phyloP scores from a whole-genome alignment of 2,329 filamentous ascomycete genomes.

The Verticillium alfalfae region DNA sequence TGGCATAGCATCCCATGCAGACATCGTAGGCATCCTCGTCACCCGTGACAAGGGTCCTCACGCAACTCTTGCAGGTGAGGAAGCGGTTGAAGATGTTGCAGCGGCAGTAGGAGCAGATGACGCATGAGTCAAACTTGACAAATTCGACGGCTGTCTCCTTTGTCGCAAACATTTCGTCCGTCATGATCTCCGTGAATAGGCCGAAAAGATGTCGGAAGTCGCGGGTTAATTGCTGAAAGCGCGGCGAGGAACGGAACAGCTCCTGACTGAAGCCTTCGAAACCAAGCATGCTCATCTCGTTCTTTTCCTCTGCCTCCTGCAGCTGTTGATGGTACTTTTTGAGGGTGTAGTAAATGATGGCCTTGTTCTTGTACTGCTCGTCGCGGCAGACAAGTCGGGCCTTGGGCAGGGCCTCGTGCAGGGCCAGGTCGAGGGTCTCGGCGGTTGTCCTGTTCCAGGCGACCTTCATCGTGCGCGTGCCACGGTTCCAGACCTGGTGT shows the following conservation, averaged over 20 bases:
- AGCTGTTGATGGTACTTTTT: slow-evolving; percentile 69
- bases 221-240: slow-evolving; percentile 63
- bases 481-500: slow-evolving; percentile 97
- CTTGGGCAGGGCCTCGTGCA: slow-evolving; percentile 82
- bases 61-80: slow-evolving; percentile 82
- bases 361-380: slow-evolving; percentile 98
- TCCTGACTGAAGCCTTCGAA: slow-evolving; percentile 43
- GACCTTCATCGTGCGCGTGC: slow-evolving; percentile 92
- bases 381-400: slow-evolving; percentile 90
- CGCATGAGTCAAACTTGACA: slow-evolving; percentile 78
- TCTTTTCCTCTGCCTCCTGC: slow-evolving; percentile 44
- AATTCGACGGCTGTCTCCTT: slow-evolving; percentile 69
- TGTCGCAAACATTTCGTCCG: slow-evolving; percentile 79
- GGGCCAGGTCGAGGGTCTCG: slow-evolving; percentile 80
- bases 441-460: slow-evolving; percentile 96
- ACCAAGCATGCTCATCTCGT: slow-evolving; percentile 37
- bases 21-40: slow-evolving; percentile 87
- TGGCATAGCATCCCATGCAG: slow-evolving; percentile 98
- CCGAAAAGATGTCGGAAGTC: slow-evolving; percentile 79
- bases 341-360: slow-evolving; percentile 84
- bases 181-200: slow-evolving; percentile 71
- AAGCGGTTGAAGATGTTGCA: slow-evolving; percentile 98
- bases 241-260: slow-evolving; percentile 31
- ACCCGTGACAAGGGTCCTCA: slow-evolving; percentile 58
- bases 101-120: slow-evolving; percentile 93